Base-by-base conservation (phyloP, 2,329 filamentous ascomycete species). In the Penicillium sp. region DNA sequence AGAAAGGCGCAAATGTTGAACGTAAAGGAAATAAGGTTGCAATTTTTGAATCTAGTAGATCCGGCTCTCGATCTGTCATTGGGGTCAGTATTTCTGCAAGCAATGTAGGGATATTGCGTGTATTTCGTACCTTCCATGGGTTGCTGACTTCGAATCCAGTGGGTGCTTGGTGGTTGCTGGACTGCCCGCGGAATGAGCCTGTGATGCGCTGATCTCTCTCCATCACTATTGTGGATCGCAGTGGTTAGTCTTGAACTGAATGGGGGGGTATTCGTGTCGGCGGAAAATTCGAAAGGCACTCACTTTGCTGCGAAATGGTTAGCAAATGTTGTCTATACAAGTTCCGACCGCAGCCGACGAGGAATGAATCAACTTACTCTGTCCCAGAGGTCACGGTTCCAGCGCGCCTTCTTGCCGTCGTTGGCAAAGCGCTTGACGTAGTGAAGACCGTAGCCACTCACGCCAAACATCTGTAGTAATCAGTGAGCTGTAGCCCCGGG, bases 101-200 rank as follows among this genome's bases (percentile, higher is more conserved):
- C 1, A 34, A 21, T 13, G 5, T 4, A 10, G 8, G 34, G 21
- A 16, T 2, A 8, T 3, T 16, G 36, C 40, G 5, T 29, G 8
- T 50, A 10, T 14, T 58, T 55, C 65, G 47, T 79, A 87, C 85
- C 80, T 82, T 85, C 85, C 85, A 88, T 59, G 83, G 82, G 74
- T 86, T 86, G 81, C 82, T 87, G 67, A 87, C 70, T 73, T 87
- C 85, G 74, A 87, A 88, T 57, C 84, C 85, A 53, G 77, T 72
- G 27, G 85, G 85, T 29, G 85, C 85, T 55, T 75, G 72, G 44
- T 79, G 75, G 59, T 79, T 82, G 72, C 85, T 83, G 53, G 83
- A 83, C 69, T 88, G 85, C 56, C 83, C 85, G 74, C 85, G 77
- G 66, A 81, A 67, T 59, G 78, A 81, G 50, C 85, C 85, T 39